Conservation (phyloP, 129 eudicot species). For the Escallonia rubra region DNA sequence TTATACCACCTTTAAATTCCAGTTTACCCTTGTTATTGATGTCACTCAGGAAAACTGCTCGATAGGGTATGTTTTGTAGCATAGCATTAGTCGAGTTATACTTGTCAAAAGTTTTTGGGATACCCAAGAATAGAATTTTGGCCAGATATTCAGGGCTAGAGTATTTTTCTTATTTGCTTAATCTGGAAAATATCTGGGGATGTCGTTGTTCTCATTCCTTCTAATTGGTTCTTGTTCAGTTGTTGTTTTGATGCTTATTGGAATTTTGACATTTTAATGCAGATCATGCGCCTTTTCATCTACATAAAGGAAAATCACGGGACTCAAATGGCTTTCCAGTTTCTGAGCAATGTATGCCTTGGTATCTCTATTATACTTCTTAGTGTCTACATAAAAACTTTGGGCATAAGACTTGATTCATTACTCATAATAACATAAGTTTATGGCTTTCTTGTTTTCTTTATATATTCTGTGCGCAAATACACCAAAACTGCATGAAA, state of each 20-base stretch:
- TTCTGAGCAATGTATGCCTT: constrained; percentile 81
- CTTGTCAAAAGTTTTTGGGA: too few species aligned
- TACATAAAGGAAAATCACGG: constrained; percentile 80
- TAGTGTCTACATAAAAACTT: not conserved
- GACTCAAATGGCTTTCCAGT: constrained; percentile 71
- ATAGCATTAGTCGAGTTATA: too few species aligned
- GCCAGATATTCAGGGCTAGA: too few species aligned
- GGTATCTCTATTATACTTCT: constrained; percentile 6
- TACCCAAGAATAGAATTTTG: too few species aligned
- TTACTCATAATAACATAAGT: not conserved
- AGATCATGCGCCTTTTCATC: constrained; percentile 75
- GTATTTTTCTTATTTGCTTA: too few species aligned
- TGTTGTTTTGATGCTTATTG: constrained; percentile 4
- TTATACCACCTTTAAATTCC: too few species aligned
- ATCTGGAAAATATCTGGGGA: too few species aligned
- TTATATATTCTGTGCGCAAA: not conserved
- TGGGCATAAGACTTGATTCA: not conserved
- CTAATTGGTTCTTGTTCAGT: not conserved
- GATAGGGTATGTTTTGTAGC: too few species aligned
- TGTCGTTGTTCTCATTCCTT: too few species aligned
- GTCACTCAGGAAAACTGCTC: too few species aligned
- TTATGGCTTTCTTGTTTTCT: not conserved
- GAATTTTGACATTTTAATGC: constrained; percentile 29
- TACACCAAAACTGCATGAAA: too few species aligned
- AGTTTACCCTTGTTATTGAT: too few species aligned